Evolutionary conservation across 495 filamentous ascomycete species (phyloP).

Genomic region (Penicillium simplicissimum): DNA sequence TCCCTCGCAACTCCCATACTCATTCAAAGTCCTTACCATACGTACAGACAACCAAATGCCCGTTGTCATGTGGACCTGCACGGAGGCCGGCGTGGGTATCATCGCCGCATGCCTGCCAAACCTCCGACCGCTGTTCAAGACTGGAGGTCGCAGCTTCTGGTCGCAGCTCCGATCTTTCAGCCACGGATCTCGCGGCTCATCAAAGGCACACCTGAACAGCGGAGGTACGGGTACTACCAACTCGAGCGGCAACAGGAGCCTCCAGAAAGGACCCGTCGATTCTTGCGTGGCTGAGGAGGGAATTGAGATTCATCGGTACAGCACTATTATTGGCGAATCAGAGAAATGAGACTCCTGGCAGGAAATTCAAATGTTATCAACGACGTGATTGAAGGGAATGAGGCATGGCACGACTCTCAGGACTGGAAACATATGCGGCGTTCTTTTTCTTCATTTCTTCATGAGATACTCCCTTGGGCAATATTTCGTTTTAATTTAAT

Average conservation of each 20-base stretch:
- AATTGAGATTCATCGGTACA: constrained; percentile 21
- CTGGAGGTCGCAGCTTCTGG: constrained; percentile 25
- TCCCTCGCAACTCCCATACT: neutral
- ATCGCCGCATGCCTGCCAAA: constrained; percentile 32
- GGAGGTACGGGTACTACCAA: constrained; percentile 5
- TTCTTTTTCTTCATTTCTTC: neutral
- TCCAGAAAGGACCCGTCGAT: constrained; percentile 11
- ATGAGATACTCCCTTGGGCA: neutral
- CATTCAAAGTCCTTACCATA: constrained; percentile 7
- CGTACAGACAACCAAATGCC: constrained; percentile 30
- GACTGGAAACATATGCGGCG: neutral
- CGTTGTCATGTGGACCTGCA: constrained; percentile 30
- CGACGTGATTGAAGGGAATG: neutral
- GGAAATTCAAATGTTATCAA: neutral
- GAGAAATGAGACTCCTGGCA: neutral
- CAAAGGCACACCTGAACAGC: constrained; percentile 11
- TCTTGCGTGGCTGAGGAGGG: constrained; percentile 13
- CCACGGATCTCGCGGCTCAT: constrained; percentile 13
- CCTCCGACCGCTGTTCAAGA: constrained; percentile 27
- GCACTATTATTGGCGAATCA: neutral
- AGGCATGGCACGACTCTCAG: neutral
- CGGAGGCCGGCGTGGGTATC: constrained; percentile 29
- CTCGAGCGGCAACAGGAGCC: constrained; percentile 10
- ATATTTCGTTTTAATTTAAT: neutral
- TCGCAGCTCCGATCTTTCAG: constrained; percentile 22